Evolutionary conservation across 805 yeast genomes (phyloP), one percentile per base, ranked within the genome.

Genomic region (Saturnispora ahearnii): DNA sequence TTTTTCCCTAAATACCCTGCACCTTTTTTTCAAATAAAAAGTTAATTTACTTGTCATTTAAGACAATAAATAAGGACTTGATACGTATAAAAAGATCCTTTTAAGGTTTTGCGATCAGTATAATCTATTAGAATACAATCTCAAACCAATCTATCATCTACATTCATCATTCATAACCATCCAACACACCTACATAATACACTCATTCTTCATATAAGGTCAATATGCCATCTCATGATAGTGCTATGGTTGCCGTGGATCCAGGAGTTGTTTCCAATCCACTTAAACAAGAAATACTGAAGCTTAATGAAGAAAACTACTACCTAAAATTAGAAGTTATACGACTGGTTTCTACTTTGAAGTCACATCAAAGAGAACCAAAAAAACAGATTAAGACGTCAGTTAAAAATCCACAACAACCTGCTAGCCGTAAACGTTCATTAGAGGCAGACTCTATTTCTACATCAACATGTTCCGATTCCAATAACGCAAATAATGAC

Each of bases 261-360:
- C 54, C 56, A 15, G 56, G 59, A 11, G 57, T 64, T 12, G 48
- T 56, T 15, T 56, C 59, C 30, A 62, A 64, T 46, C 71, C 70
- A 1, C 52, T 71, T 13, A 73, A 71, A 46, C 64, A 61, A 29
- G 71, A 72, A 21, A 64, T 74, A n/a, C 51, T 66, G 44, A 66
- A 67, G 44, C 68, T 73, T 45, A 72, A 71, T 50, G 72, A 72
- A 52, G 78, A 74, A 51, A 74, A 74, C 54, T 68, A 70, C 52
- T 62, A 62, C 41, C 55, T 74, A 40, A 74, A 73, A 58, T 53
- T 67, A 33, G 74, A 74, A 53, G 69, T 74, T 6, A 70, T 74
- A 11, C 70, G 67, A 50, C 60, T 74, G 7, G 77, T 74, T 3
- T 63, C 72, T 10, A 74, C 71, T 53, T 61, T 73, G 46, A 53